Conservation (phyloP, 192 early-diverging fungal genomes). For the Backusella westeae region DNA sequence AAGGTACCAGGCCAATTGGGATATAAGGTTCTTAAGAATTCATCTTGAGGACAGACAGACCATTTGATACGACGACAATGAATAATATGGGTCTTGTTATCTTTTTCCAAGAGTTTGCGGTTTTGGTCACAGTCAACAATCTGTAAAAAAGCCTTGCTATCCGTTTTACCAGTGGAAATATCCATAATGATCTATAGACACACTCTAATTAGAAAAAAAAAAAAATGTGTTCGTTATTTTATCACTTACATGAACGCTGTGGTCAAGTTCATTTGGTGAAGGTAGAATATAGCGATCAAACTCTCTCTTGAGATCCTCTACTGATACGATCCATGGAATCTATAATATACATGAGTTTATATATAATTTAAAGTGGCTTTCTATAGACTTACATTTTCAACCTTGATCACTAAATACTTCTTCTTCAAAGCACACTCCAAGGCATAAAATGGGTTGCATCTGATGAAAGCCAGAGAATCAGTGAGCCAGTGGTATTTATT, state of each 20-base stretch:
- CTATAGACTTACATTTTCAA: not conserved
- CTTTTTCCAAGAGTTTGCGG: not conserved
- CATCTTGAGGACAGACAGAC: not conserved
- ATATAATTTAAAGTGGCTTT: not conserved
- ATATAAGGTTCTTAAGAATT: not conserved
- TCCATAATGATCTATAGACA: not conserved
- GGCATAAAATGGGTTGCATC: not conserved
- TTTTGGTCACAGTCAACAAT: not conserved
- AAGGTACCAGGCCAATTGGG: not conserved
- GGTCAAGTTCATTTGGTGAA: not conserved
- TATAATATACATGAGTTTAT: not conserved
- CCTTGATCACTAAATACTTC: not conserved
- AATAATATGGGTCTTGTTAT: not conserved
- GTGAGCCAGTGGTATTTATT: not conserved
- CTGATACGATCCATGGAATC: not conserved
- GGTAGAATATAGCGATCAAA: not conserved
- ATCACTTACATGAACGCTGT: constrained; percentile 22
- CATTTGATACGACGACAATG: not conserved
- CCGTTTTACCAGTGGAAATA: not conserved
- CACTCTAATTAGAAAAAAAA: not conserved
- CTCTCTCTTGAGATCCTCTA: not conserved
- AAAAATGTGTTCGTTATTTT: not conserved
- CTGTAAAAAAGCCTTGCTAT: not conserved
- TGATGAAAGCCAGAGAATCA: not conserved
- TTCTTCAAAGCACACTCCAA: not conserved